Evolutionary conservation across 2,329 filamentous ascomycete species (phyloP), one percentile per base, ranked within the genome.

Genomic region (Penicillium sp.): DNA sequence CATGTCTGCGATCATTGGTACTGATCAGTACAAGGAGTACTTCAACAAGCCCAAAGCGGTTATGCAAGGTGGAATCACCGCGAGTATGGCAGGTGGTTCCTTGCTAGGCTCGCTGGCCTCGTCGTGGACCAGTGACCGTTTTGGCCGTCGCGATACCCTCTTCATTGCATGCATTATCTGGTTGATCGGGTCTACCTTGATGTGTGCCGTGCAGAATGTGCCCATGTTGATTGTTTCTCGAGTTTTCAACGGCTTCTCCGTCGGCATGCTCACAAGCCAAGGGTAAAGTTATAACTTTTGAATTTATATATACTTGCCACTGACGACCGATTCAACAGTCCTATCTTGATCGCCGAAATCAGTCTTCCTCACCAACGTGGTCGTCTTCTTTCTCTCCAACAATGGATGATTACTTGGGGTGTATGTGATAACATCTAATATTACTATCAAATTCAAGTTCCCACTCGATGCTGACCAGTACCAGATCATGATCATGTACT

Each of bases 351-450:
- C 26, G 54, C 56, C 1, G 60, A 55, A 26, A 58, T 56, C 49
- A 57, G 56, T 47, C 40, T 56, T 17, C 57, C 52, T 17, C 53
- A 56, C 10, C 50, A 56, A 23, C 56, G 56, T 15, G 56, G 56
- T 32, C 49, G 55, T 3, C 44, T 87, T 2, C 82, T 89, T 13
- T 81, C 80, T 2, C 71, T 87, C 3, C 85, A 89, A 62, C 86
- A 89, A 66, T 87, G 84, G 83, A 85, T 84, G 23, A 88, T 89
- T 36, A 88, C 85, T 1, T 87, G 84, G 83, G 86, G 85, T 41
- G 86, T 88, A 47, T 43, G 55, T 50, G 66, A 83, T 88, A 13
- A 23, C 20, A 6, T 29, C 13, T 2, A 13, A 13, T 12, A n/a
- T n/a, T n/a, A n/a, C n/a, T n/a, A n/a, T 5, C 15, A 26, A 4